phyloP scores from a whole-genome alignment of 2,329 filamentous ascomycete species.

The Fusarium palustre region DNA sequence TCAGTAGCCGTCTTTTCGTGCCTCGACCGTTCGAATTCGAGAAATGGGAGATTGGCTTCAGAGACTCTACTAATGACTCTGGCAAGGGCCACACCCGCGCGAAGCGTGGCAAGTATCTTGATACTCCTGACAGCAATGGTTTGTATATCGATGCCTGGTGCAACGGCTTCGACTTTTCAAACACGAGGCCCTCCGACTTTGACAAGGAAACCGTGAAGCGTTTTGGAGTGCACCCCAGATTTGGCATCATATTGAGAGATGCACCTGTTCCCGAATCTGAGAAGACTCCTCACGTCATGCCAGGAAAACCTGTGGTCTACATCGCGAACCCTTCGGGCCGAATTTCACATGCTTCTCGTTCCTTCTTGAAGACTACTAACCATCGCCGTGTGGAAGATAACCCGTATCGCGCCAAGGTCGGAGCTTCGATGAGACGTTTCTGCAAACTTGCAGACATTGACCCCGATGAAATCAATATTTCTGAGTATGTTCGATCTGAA shows the following conservation, averaged over 20 bases:
- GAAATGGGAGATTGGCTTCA: conserved; percentile 68
- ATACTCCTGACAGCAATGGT: conserved; percentile 64
- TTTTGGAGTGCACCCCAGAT: conserved; percentile 64
- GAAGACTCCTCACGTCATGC: conserved; percentile 56
- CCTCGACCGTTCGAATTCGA: conserved; percentile 62
- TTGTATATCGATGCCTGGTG: conserved; percentile 67
- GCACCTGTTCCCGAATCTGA: conserved; percentile 60
- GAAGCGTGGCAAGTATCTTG: conserved; percentile 65
- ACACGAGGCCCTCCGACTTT: conserved; percentile 61
- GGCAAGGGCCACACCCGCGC: conserved; percentile 64
- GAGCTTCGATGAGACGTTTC: conserved; percentile 52
- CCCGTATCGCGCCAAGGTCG: conserved; percentile 52
- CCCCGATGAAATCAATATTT: conserved; percentile 50
- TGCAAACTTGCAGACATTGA: conserved; percentile 53
- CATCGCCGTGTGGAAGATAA: conserved; percentile 51
- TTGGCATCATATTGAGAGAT: conserved; percentile 63
- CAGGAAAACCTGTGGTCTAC: conserved; percentile 62
- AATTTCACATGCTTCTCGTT: conserved; percentile 62
- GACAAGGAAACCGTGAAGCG: conserved; percentile 63
- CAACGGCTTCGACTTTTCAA: conserved; percentile 64
- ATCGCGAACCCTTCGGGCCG: conserved; percentile 61
- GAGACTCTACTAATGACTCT: conserved; percentile 68
- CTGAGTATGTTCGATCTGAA: conserved; percentile 51
- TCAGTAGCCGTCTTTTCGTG: conserved; percentile 65
- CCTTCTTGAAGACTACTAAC: conserved; percentile 53